These are phyloP conservation scores for Nitzschia sp. DNA, from an alignment of 108 stramenopile species.

Conservation along the genomic window DNA sequence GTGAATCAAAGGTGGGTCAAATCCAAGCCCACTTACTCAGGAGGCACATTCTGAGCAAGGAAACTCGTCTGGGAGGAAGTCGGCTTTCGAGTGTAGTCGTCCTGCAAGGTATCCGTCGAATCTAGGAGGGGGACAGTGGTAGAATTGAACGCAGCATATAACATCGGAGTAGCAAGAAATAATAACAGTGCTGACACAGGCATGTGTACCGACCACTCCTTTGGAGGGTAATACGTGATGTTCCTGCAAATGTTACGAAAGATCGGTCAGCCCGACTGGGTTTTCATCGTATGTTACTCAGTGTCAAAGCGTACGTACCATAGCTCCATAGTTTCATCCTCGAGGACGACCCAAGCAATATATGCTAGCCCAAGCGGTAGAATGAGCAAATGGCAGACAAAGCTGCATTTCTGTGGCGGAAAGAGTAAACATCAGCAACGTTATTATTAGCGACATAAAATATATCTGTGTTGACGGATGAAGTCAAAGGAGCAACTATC, in stretches of 20 bases:
- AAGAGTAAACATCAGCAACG: not conserved
- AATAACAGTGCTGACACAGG: slow-evolving; percentile 26
- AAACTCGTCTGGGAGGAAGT: not conserved
- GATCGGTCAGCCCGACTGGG: not conserved
- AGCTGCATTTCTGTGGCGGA: slow-evolving; percentile 40
- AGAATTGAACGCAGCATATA: slow-evolving; percentile 27
- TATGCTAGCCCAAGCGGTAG: slow-evolving; percentile 22
- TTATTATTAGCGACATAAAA: no score
- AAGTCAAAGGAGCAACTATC: no score
- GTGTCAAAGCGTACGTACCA: slow-evolving; percentile 22
- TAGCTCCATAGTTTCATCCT: not conserved
- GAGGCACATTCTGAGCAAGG: not conserved
- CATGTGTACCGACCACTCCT: slow-evolving; percentile 23
- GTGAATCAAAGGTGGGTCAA: no score
- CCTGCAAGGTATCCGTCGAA: slow-evolving; percentile 23
- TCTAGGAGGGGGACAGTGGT: slow-evolving; percentile 21
- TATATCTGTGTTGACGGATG: no score
- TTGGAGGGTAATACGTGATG: slow-evolving; percentile 29
- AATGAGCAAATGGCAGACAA: slow-evolving; percentile 30
- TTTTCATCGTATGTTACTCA: no score
- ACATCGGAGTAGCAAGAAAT: slow-evolving; percentile 29
- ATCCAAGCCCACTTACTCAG: slow-evolving; percentile 19
- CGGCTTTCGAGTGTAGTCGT: slow-evolving; percentile 24
- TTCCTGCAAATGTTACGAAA: slow-evolving; percentile 1
- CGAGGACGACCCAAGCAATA: slow-evolving; percentile 21